Base-by-base conservation (phyloP, 352 stramenopile genomes). In the Phytophthora ohioensis region DNA sequence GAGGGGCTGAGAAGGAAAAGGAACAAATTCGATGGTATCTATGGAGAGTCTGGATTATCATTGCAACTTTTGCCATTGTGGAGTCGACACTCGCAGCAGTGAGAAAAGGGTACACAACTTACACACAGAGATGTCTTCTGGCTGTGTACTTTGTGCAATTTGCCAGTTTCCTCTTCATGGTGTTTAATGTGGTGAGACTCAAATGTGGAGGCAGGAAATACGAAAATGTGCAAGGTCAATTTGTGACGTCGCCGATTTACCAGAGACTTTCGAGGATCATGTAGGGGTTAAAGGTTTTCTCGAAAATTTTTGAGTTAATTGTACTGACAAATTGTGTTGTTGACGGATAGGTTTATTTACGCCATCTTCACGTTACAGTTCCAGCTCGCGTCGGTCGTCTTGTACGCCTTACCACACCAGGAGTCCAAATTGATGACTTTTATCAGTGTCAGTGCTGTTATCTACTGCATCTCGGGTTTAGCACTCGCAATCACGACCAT, bases 171-270 rank as follows among this genome's bases (percentile, higher is more conserved):
- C 41, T 79, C 13, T 91, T 79, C 60, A 89, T 90, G 76, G 53
- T 81, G 4, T 67, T 57, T 43, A 49, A 74, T 43, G 46, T 91
- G 4, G 13, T 84, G 5, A 38, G 62, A 30, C 78, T 91, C 17
- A 90, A 89, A 46, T 58, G 72, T 4, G 73, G 59, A 8, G 84
- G 82, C n/a, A 73, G 82, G 34, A 81, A 91, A 58, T 87, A 82
- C 36, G 85, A 93, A 48, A 87, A 81, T 17, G 78, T 91, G 13
- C 78, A 91, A 34, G 84, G 84, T 13, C 66, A 77, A 31, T 89
- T 93, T 57, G 75, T 90, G 35, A 74, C 76, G 15, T 93, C 85
- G 3, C 85, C 85, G 2, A 71, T 93, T 32, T 93, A 93, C 56
- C 71, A 86, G 35, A 75, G 85, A 13, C 78, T 93, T 11, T 87